phyloP scores from a whole-genome alignment of 345 rosid genomes.

The Eucalyptus regnans region DNA sequence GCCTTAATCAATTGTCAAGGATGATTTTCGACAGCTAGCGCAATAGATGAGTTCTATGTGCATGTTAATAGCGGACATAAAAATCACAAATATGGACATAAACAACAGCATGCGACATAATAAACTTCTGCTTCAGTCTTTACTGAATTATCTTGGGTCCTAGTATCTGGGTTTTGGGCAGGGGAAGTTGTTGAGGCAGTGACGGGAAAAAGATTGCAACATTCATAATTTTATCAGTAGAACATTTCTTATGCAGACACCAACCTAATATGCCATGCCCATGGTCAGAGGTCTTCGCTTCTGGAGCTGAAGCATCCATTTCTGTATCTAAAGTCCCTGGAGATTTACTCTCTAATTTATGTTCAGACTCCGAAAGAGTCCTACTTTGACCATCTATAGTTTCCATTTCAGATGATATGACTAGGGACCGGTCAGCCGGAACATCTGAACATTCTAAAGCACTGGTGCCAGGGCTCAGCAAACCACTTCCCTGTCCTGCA shows the following conservation, averaged over 20 bases:
- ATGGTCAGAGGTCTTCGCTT: slow-evolving; percentile 25
- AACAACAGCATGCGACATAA: not conserved
- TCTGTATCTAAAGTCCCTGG: slow-evolving; percentile 30
- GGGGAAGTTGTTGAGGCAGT: not conserved
- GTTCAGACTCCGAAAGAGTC: slow-evolving; percentile 22
- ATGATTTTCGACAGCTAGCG: not conserved
- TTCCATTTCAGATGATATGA: slow-evolving; percentile 61
- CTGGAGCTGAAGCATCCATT: slow-evolving; percentile 15
- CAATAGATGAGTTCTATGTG: not conserved
- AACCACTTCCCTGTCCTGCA: slow-evolving; percentile 9
- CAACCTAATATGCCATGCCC: slow-evolving; percentile 41
- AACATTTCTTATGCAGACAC: not conserved
- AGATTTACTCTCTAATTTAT: slow-evolving; percentile 20
- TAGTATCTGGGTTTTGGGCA: not conserved
- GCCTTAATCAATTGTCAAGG: not conserved
- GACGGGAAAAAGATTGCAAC: not conserved
- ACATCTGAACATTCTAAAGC: slow-evolving; percentile 24
- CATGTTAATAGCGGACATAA: not conserved
- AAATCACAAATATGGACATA: not conserved
- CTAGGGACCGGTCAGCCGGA: slow-evolving; percentile 20
- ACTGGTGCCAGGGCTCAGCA: slow-evolving; percentile 4
- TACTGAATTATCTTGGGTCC: not conserved
- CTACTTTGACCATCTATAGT: slow-evolving; percentile 16
- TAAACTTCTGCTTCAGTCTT: not conserved
- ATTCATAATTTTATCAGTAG: not conserved